A percentile compares a stretch with the other conserved stretches of the same genome.
phyloP scores from a whole-genome alignment of 805 yeast genomes.

The Wickerhamomyces queroliae region DNA sequence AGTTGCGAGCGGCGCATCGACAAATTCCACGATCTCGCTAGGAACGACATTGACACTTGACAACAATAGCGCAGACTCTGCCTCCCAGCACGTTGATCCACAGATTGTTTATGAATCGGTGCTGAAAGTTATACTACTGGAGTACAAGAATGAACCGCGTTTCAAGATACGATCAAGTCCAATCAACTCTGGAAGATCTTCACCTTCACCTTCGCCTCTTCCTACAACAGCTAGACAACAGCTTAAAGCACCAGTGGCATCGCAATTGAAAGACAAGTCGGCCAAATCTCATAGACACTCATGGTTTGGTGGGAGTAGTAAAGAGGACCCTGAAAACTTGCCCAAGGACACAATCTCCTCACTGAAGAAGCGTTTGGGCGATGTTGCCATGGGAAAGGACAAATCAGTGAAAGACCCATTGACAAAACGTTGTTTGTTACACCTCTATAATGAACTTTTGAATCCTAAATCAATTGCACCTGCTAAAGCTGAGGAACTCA shows the following conservation, averaged over 20 bases:
- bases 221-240: neutral
- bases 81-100: neutral
- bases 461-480: slow-evolving; percentile 23
- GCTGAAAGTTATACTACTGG: slow-evolving; percentile 49
- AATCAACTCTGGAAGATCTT: neutral
- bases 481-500: slow-evolving; percentile 36
- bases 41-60: slow-evolving; percentile 9
- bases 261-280: slow-evolving; percentile 21
- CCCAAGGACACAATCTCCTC: slow-evolving; percentile 26
- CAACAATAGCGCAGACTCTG: neutral
- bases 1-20: neutral
- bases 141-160: slow-evolving; percentile 60
- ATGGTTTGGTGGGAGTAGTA: slow-evolving; percentile 25
- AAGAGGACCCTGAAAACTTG: slow-evolving; percentile 29
- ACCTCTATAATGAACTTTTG: slow-evolving; percentile 57
- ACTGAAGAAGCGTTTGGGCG: slow-evolving; percentile 36
- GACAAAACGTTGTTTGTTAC: slow-evolving; percentile 51
- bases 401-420: slow-evolving; percentile 34
- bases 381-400: slow-evolving; percentile 40
- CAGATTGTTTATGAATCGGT: slow-evolving; percentile 43
- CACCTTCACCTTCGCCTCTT: slow-evolving; percentile 4
- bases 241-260: slow-evolving; percentile 10
- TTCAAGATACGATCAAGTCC: slow-evolving; percentile 29
- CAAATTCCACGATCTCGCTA: slow-evolving; percentile 3
- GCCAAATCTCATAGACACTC: slow-evolving; percentile 23